Evolutionary conservation across 139 green algal genomes (phyloP).

Genomic region (Tetradesmus lagerheimii): DNA sequence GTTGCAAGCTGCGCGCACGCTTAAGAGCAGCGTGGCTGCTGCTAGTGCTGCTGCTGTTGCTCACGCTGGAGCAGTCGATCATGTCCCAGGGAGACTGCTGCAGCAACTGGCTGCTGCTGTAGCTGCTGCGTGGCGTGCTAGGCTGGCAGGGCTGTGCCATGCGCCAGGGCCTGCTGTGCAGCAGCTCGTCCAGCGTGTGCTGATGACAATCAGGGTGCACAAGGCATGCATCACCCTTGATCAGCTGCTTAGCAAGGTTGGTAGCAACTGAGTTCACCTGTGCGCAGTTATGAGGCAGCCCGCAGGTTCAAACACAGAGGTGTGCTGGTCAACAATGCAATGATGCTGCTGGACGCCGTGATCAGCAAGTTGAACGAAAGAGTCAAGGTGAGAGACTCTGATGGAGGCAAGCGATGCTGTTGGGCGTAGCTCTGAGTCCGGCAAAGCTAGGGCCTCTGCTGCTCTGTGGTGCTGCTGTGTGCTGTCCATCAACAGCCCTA

Average conservation of each 20-base stretch:
- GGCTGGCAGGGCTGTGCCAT: not conserved
- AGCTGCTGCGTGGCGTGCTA: not conserved
- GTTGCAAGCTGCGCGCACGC: conserved; percentile 21
- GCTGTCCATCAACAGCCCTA: not conserved
- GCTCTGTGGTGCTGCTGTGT: not conserved
- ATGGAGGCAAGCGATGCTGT: not conserved
- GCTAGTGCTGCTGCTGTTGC: not conserved
- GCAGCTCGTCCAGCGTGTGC: conserved; percentile 25
- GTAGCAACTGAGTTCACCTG: conserved; percentile 36
- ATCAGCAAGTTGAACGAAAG: not conserved
- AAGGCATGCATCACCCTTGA: conserved; percentile 43
- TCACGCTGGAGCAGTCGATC: not conserved
- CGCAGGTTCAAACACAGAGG: not conserved
- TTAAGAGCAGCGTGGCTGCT: not conserved
- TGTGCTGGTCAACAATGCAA: not conserved
- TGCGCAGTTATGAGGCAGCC: not conserved
- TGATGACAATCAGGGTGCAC: conserved; percentile 21
- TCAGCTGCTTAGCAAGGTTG: not conserved
- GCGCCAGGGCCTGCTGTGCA: conserved; percentile 27
- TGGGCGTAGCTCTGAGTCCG: not conserved
- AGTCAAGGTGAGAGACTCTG: not conserved
- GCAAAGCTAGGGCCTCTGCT: not conserved
- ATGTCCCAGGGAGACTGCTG: not conserved
- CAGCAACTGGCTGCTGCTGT: not conserved
- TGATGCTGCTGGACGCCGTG: not conserved